These are phyloP conservation scores for Chlamydomonas applanata DNA, from an alignment of 139 green algal genomes.

Conservation along the genomic window DNA sequence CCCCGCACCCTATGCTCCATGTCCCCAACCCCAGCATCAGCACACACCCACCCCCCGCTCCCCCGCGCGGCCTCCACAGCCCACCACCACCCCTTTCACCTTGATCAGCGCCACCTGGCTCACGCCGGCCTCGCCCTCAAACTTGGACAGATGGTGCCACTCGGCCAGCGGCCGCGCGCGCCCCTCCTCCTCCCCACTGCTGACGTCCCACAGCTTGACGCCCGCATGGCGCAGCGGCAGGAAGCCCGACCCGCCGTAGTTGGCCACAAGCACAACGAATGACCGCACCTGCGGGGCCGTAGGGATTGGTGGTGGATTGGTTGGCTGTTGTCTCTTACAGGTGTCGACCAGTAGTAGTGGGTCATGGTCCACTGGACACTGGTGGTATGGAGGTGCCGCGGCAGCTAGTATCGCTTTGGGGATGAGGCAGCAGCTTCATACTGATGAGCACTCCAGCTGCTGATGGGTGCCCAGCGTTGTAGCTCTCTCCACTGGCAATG, in stretches of 20 bases:
- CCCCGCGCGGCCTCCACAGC: too few species aligned
- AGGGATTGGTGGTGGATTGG: too few species aligned
- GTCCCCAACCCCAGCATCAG: too few species aligned
- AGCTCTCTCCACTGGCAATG: neutral
- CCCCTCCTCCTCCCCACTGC: slow-evolving; percentile 11
- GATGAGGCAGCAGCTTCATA: too few species aligned
- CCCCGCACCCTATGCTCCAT: too few species aligned
- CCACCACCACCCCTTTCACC: too few species aligned
- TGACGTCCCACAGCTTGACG: slow-evolving; percentile 13
- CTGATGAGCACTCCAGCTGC: neutral
- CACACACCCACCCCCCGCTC: too few species aligned
- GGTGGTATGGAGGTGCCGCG: too few species aligned
- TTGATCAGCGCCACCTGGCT: slow-evolving; percentile 13
- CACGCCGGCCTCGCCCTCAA: slow-evolving; percentile 3
- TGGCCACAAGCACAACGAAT: slow-evolving; percentile 33
- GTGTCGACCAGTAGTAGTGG: too few species aligned
- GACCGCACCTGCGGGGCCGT: slow-evolving; percentile 12
- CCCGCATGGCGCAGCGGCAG: slow-evolving; percentile 12
- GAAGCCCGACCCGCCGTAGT: slow-evolving; percentile 38
- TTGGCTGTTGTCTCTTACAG: too few species aligned
- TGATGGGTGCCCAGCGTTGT: neutral
- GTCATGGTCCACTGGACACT: too few species aligned
- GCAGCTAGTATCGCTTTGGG: too few species aligned
- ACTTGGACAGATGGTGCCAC: slow-evolving; percentile 12
- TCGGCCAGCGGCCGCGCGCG: slow-evolving; percentile 5